Percentiles rank a stretch among this genome's conserved stretches.
These are phyloP conservation scores for Xylaria sp. DNA, from an alignment of 2,329 filamentous ascomycete species.

Conservation along the genomic window DNA sequence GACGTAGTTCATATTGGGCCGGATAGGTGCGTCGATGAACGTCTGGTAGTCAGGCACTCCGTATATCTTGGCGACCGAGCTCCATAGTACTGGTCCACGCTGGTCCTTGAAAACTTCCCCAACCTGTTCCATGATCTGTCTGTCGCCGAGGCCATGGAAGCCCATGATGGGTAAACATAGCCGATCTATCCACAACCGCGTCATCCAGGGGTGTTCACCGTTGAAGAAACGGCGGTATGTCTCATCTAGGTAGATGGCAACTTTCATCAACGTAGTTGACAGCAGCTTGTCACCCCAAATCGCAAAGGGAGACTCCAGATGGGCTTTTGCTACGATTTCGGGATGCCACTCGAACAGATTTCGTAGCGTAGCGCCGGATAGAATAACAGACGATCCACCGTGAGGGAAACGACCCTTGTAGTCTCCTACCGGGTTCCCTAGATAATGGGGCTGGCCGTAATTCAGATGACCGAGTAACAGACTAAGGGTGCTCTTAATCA, in stretches of 20 bases:
- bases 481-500: slow-evolving; percentile 61
- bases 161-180: slow-evolving; percentile 66
- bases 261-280: slow-evolving; percentile 63
- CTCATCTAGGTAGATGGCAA: slow-evolving; percentile 67
- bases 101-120: slow-evolving; percentile 56
- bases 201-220: slow-evolving; percentile 62
- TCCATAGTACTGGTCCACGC: slow-evolving; percentile 59
- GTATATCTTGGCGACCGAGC: slow-evolving; percentile 63
- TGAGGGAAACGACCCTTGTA: slow-evolving; percentile 67
- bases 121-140: slow-evolving; percentile 58
- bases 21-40: slow-evolving; percentile 53
- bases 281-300: slow-evolving; percentile 66
- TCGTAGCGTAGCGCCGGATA: slow-evolving; percentile 63
- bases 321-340: slow-evolving; percentile 56
- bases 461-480: slow-evolving; percentile 63
- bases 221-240: slow-evolving; percentile 66
- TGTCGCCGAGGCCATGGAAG: slow-evolving; percentile 62
- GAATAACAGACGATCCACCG: slow-evolving; percentile 64
- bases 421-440: slow-evolving; percentile 68
- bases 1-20: slow-evolving; percentile 60
- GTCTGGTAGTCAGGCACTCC: slow-evolving; percentile 54
- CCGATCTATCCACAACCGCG: slow-evolving; percentile 61
- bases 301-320: slow-evolving; percentile 61
- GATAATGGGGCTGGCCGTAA: slow-evolving; percentile 58
- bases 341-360: slow-evolving; percentile 57